Conservation (phyloP, 176 grass and related monocot genomes). For the Carex scoparia region DNA sequence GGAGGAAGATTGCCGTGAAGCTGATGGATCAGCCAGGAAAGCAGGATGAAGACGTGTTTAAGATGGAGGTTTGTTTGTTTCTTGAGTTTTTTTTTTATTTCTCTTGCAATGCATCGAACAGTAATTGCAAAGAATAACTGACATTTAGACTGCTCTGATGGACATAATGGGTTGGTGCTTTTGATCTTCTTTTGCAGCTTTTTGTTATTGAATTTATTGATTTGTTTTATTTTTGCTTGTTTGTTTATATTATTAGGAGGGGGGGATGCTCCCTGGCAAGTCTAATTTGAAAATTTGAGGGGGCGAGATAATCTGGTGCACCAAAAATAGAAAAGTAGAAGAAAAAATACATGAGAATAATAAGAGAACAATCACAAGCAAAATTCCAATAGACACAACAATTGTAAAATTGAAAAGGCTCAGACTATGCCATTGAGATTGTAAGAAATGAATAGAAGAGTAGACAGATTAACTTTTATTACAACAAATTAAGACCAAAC, state of each 20-base stretch:
- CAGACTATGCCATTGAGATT: not conserved
- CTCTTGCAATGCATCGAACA: not conserved
- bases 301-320: not conserved
- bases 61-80: constrained; percentile 62
- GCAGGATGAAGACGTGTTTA: constrained; percentile 94
- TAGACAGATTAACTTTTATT: not conserved
- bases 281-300: not conserved
- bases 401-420: not conserved
- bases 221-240: not conserved
- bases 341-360: not conserved
- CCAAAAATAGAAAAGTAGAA: not conserved
- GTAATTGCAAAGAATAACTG: not conserved
- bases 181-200: not conserved
- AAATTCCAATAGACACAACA: not conserved
- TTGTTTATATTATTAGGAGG: not conserved
- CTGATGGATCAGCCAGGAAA: constrained; percentile 90
- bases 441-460: not conserved
- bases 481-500: not conserved
- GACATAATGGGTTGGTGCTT: not conserved
- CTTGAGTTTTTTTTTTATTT: not conserved
- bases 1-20: constrained; percentile 92
- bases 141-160: not conserved
- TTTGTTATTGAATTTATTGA: not conserved
- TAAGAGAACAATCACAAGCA: not conserved
- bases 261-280: not conserved